These are phyloP conservation scores for Barnettozyma sucrosica DNA, from an alignment of 805 yeast species.

Conservation along the genomic window DNA sequence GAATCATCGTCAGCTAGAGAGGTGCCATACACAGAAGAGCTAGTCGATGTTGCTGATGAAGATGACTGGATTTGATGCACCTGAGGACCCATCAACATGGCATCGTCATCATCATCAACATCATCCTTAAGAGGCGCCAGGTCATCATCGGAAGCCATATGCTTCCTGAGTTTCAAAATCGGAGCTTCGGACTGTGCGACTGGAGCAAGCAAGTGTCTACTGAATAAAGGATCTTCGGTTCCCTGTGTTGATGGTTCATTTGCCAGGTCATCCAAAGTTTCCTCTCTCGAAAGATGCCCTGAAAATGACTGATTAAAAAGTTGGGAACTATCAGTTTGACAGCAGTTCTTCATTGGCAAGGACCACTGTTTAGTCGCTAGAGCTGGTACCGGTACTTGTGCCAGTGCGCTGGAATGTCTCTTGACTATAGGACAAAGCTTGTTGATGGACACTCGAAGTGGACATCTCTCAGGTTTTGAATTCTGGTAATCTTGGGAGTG, in stretches of 20 bases:
- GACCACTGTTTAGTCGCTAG: not conserved
- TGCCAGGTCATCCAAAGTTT: not conserved
- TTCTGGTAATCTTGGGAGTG: not conserved
- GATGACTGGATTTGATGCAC: not conserved
- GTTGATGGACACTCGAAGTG: not conserved
- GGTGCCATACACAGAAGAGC: conserved; percentile 4
- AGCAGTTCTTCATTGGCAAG: not conserved
- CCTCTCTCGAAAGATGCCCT: not conserved
- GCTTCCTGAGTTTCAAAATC: not conserved
- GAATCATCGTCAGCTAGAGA: conserved; percentile 8
- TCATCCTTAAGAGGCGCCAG: not conserved
- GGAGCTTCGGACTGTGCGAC: not conserved
- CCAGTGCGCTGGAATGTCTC: not conserved
- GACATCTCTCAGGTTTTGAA: not conserved
- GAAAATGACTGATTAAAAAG: not conserved
- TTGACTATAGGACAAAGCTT: not conserved
- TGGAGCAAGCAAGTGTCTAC: not conserved
- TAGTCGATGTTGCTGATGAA: conserved; percentile 3
- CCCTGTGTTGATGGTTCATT: not conserved
- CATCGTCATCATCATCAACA: conserved; percentile 1
- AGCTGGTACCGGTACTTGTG: not conserved
- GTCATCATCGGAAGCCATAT: not conserved
- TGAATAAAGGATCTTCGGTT: not conserved
- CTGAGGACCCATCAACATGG: conserved; percentile 2
- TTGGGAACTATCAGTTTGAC: not conserved